A percentile compares a stretch with the other conserved stretches of the same genome.
Evolutionary conservation across 1,284 basidiomycete genomes (phyloP).

Genomic region (Irpex rosettiformis): DNA sequence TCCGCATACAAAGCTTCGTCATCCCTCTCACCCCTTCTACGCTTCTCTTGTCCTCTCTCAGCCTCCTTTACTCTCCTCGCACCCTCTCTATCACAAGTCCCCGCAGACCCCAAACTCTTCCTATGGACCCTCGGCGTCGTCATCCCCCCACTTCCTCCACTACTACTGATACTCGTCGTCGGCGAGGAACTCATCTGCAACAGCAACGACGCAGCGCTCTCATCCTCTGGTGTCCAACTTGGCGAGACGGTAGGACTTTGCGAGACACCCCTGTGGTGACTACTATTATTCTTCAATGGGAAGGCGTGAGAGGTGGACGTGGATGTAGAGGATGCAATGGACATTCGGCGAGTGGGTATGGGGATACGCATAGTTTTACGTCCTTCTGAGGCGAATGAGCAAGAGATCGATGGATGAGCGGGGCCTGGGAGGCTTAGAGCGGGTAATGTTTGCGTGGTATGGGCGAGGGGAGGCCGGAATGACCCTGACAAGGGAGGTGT

Average conservation of each 20-base stretch:
- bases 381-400: not conserved
- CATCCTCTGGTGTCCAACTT: constrained; percentile 62
- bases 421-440: constrained; percentile 38
- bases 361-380: constrained; percentile 4
- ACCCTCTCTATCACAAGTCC: not conserved
- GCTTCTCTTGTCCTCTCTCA: not conserved
- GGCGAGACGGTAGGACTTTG: constrained; percentile 28
- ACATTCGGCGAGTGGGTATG: constrained; percentile 8
- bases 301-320: not conserved
- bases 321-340: not conserved
- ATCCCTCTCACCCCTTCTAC: not conserved
- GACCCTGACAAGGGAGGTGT: constrained; percentile 42
- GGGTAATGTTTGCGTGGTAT: constrained; percentile 26
- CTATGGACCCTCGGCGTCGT: constrained; percentile 6
- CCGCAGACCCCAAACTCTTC: constrained; percentile 2
- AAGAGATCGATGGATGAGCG: constrained; percentile 12
- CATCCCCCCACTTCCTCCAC: not conserved
- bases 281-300: not conserved
- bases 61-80: not conserved
- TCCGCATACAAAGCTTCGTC: constrained; percentile 10
- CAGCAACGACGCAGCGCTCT: constrained; percentile 62
- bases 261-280: constrained; percentile 4
- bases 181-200: constrained; percentile 51
- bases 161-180: not conserved
- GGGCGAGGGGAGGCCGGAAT: constrained; percentile 26